Percentiles rank a stretch among this genome's conserved stretches.
These are phyloP conservation scores for Sicyos edulis DNA, from an alignment of 306 rosid genomes.

Conservation along the genomic window DNA sequence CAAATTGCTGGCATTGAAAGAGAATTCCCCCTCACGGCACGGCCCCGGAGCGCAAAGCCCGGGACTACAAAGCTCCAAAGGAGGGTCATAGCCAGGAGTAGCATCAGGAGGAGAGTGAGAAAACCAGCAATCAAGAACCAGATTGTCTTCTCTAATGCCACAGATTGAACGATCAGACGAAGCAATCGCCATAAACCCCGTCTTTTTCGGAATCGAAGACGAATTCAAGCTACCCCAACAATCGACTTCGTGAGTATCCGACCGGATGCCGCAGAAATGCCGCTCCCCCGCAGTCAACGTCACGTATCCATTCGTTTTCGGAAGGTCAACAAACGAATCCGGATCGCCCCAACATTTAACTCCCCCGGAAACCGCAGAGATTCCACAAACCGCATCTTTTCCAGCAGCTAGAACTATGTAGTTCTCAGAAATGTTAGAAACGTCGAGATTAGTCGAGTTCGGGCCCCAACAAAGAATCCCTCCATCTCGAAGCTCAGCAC, in stretches of 20 bases:
- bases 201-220: conserved; percentile 51
- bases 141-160: conserved; percentile 78
- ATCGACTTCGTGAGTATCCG: conserved; percentile 61
- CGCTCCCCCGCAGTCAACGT: conserved; percentile 54
- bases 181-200: conserved; percentile 73
- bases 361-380: conserved; percentile 41
- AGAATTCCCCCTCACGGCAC: conserved; percentile 47
- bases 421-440: conserved; percentile 25
- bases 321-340: conserved; percentile 30
- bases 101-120: conserved; percentile 39
- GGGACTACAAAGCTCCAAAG: conserved; percentile 83
- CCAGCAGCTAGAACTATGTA: conserved; percentile 53
- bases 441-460: too few species aligned
- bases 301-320: conserved; percentile 25
- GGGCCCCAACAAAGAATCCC: too few species aligned
- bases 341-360: conserved; percentile 71
- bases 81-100: conserved; percentile 55
- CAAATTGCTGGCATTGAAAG: conserved; percentile 71
- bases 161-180: conserved; percentile 74
- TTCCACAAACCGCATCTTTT: conserved; percentile 54
- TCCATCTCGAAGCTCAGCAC: conserved; percentile 42
- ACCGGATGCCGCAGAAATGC: conserved; percentile 72
- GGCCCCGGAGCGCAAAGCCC: conserved; percentile 57
- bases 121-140: conserved; percentile 80
- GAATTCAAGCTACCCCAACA: conserved; percentile 83